Evolutionary conservation across 768 basidiomycete species (phyloP).

Genomic region (Suillus weaverae): DNA sequence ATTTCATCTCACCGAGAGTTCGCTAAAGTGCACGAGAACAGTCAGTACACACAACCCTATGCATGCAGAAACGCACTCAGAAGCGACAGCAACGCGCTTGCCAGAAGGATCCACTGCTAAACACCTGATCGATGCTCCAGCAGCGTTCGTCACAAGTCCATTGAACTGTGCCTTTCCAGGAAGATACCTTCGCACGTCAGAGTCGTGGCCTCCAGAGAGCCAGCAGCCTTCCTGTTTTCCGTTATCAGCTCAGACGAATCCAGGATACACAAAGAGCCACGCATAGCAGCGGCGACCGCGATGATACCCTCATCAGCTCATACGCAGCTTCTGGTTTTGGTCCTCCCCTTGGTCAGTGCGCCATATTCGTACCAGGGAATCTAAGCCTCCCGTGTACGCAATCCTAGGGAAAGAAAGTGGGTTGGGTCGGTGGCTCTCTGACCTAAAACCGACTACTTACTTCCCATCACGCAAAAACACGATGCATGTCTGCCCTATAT

Average conservation of each 20-base stretch:
- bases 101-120: slow-evolving; percentile 79
- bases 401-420: slow-evolving; percentile 38
- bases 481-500: slow-evolving; percentile 68
- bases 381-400: slow-evolving; percentile 75
- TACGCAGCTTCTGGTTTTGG: slow-evolving; percentile 63
- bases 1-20: slow-evolving; percentile 73
- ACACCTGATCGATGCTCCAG: slow-evolving; percentile 68
- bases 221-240: slow-evolving; percentile 42
- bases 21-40: slow-evolving; percentile 45
- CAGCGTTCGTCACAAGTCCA: slow-evolving; percentile 62
- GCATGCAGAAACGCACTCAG: slow-evolving; percentile 55
- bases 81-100: slow-evolving; percentile 79
- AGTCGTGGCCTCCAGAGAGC: slow-evolving; percentile 64
- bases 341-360: slow-evolving; percentile 56
- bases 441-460: slow-evolving; percentile 43
- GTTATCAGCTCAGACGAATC: slow-evolving; percentile 9
- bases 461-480: slow-evolving; percentile 78
- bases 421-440: slow-evolving; percentile 19
- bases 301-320: slow-evolving; percentile 64
- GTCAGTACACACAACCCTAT: slow-evolving; percentile 15
- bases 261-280: slow-evolving; percentile 24
- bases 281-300: slow-evolving; percentile 58
- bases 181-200: slow-evolving; percentile 69
- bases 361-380: slow-evolving; percentile 76
- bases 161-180: slow-evolving; percentile 58